A percentile compares a stretch with the other conserved stretches of the same genome.
Conservation (phyloP, 805 yeast genomes). For the Metschnikowia orientalis region DNA sequence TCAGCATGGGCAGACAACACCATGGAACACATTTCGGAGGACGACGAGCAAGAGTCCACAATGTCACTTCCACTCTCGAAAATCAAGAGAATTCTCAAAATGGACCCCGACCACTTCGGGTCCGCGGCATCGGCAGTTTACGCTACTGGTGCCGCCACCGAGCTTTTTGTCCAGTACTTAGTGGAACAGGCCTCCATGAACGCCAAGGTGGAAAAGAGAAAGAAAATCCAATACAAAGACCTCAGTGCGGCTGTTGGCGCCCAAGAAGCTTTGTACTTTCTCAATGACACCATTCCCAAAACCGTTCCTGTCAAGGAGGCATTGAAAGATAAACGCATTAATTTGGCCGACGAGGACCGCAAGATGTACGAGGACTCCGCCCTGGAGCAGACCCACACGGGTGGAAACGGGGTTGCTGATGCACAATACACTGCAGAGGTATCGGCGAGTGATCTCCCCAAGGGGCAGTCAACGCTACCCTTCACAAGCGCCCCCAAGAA, state of each 20-base stretch:
- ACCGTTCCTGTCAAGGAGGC: constrained; percentile 49
- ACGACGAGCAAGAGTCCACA: constrained; percentile 12
- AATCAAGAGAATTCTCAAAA: constrained; percentile 65
- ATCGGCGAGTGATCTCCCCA: constrained; percentile 27
- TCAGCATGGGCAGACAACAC: too few species aligned
- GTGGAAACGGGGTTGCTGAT: too few species aligned
- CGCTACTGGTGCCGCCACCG: constrained; percentile 74
- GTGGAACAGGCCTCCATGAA: constrained; percentile 65
- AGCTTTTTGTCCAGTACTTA: constrained; percentile 63
- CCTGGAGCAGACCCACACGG: not conserved
- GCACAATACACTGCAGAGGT: too few species aligned
- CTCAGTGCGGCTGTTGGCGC: constrained; percentile 58
- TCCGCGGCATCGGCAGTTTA: constrained; percentile 71
- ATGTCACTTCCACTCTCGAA: constrained; percentile 57
- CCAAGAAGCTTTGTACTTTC: constrained; percentile 58
- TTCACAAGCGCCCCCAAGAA: constrained; percentile 18
- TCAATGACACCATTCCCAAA: constrained; percentile 65
- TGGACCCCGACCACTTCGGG: constrained; percentile 68
- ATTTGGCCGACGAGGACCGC: constrained; percentile 14
- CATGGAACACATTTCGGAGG: too few species aligned
- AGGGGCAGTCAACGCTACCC: constrained; percentile 40
- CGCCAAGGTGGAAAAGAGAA: constrained; percentile 62
- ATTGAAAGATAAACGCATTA: constrained; percentile 39
- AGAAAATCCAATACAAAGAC: constrained; percentile 67
- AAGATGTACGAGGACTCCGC: constrained; percentile 7